A percentile compares a stretch with the other conserved stretches of the same genome.
Evolutionary conservation across 768 basidiomycete species (phyloP).

Genomic region (Suillus paluster): DNA sequence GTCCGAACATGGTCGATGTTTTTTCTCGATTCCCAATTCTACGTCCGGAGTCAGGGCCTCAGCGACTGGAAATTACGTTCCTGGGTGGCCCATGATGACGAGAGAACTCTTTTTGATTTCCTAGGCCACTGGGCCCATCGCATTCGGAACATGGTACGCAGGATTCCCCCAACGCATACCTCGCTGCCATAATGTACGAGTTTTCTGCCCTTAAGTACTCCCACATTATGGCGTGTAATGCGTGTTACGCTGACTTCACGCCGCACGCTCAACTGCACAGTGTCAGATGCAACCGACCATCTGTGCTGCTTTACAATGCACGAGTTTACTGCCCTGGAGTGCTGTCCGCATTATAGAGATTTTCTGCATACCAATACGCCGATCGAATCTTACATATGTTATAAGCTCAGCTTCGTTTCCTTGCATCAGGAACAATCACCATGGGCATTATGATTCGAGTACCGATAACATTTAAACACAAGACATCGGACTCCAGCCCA

Average conservation of each 20-base stretch:
- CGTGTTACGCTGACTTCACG: neutral
- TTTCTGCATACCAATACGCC: too few species aligned
- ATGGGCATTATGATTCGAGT: neutral
- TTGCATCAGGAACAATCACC: neutral
- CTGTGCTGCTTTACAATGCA: too few species aligned
- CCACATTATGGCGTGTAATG: too few species aligned
- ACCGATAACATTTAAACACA: neutral
- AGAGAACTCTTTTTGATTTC: conserved; percentile 11
- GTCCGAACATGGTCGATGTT: conserved; percentile 34
- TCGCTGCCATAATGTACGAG: neutral
- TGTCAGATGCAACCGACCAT: too few species aligned
- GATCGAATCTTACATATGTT: too few species aligned
- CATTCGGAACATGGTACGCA: conserved; percentile 14
- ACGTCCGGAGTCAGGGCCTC: conserved; percentile 7
- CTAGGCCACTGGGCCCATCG: conserved; percentile 21
- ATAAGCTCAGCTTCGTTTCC: too few species aligned
- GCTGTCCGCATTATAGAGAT: too few species aligned
- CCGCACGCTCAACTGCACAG: neutral
- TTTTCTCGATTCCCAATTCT: conserved; percentile 24
- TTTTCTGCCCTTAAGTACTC: neutral
- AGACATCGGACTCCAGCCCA: neutral
- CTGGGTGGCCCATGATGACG: conserved; percentile 24
- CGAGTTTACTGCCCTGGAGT: too few species aligned
- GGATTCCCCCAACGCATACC: conserved; percentile 14
- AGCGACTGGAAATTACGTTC: conserved; percentile 29